phyloP scores from a whole-genome alignment of 2,329 filamentous ascomycete species.

The Calonectria hawksworthii region DNA sequence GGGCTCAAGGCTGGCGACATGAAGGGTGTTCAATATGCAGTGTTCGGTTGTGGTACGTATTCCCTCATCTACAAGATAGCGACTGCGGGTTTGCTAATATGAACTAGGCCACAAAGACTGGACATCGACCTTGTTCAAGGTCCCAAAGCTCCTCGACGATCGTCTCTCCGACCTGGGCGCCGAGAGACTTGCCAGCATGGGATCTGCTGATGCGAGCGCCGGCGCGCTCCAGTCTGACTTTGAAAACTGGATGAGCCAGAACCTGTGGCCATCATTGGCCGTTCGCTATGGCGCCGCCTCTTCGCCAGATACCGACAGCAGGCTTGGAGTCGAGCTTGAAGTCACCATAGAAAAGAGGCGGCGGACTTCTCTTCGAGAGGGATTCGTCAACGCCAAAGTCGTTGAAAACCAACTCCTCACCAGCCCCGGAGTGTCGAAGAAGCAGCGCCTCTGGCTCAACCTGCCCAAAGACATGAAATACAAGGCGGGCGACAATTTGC shows the following conservation, averaged over 20 bases:
- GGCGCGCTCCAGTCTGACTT: background rate
- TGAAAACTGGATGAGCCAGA: constrained; percentile 3
- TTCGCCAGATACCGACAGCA: background rate
- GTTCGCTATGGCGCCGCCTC: background rate
- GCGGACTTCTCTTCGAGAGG: background rate
- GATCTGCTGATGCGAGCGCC: background rate
- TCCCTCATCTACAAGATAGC: rapidly evolving
- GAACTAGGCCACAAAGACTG: background rate
- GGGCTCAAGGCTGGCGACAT: background rate
- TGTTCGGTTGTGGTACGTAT: background rate
- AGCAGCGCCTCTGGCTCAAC: background rate
- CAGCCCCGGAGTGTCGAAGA: background rate
- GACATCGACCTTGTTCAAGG: background rate
- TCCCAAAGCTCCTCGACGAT: background rate
- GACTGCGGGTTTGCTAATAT: background rate
- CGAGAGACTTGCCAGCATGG: background rate
- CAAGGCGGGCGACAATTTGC: background rate
- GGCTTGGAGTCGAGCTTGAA: background rate
- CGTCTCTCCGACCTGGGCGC: background rate
- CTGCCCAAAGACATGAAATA: background rate
- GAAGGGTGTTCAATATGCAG: background rate
- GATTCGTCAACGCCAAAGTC: background rate
- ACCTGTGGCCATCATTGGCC: background rate
- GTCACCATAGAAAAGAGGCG: background rate
- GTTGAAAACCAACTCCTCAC: background rate